Conservation (phyloP, 192 early-diverging fungal genomes). For the Coemansia sp. region DNA sequence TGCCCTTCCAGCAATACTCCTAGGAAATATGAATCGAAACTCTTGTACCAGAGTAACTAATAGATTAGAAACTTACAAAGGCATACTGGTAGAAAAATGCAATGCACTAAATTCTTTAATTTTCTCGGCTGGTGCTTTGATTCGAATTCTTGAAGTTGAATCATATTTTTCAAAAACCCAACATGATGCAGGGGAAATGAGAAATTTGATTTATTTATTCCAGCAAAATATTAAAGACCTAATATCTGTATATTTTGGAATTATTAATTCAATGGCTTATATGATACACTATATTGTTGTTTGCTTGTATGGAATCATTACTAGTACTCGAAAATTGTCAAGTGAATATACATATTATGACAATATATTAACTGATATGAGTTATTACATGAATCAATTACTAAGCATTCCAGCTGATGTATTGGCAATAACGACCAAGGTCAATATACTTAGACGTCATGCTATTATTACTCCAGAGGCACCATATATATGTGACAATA, state of each 20-base stretch:
- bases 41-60: not conserved
- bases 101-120: no score
- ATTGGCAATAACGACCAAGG: not conserved
- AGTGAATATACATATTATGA: not conserved
- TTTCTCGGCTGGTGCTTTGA: no score
- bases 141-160: no score
- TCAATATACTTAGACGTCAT: conserved; percentile 58
- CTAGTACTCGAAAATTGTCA: not conserved
- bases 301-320: not conserved
- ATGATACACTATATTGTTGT: not conserved
- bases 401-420: not conserved
- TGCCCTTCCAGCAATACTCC: not conserved
- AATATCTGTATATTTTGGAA: no score
- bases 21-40: not conserved
- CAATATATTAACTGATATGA: not conserved
- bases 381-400: not conserved
- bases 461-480: conserved; percentile 53
- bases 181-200: no score
- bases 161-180: no score
- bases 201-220: no score
- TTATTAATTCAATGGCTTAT: not conserved
- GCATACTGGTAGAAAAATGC: not conserved
- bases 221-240: no score
- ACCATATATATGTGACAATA: conserved; percentile 14
- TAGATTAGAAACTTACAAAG: not conserved